Percentiles rank a stretch among this genome's conserved stretches.
phyloP scores from a whole-genome alignment of 441 rosid genomes.

The Corymbia citriodora region DNA sequence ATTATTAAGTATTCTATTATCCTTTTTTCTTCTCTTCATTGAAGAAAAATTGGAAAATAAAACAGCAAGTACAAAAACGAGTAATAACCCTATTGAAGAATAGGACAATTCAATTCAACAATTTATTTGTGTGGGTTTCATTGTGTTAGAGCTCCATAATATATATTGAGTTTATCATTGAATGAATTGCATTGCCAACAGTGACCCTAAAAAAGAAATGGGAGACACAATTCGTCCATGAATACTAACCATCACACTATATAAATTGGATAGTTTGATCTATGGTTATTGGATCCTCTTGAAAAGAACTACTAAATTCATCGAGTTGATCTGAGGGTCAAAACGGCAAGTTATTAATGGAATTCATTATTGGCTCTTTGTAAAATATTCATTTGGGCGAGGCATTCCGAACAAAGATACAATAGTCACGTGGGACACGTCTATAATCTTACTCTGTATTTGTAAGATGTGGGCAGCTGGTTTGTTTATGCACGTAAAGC shows the following conservation, averaged over 20 bases:
- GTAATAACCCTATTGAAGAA: not conserved
- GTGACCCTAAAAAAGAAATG: not conserved
- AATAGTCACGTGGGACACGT: not conserved
- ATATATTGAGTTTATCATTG: not conserved
- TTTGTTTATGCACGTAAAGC: not conserved
- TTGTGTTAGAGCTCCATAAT: not conserved
- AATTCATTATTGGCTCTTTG: not conserved
- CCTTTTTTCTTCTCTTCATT: not conserved
- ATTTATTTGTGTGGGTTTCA: rapidly evolving
- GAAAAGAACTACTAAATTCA: not conserved
- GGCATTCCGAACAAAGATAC: not conserved
- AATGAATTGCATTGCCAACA: not conserved
- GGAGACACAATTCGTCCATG: not conserved
- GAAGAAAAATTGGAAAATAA: not conserved
- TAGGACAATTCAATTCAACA: not conserved
- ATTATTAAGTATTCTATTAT: not conserved
- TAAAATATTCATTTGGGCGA: not conserved
- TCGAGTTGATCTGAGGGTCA: not conserved
- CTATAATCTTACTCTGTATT: not conserved
- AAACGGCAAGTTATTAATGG: too few species aligned
- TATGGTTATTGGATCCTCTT: not conserved
- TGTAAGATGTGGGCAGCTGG: not conserved
- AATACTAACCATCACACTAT: not conserved
- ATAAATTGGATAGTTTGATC: not conserved
- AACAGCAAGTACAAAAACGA: not conserved